Evolutionary conservation across 2,329 filamentous ascomycete species (phyloP).

Genomic region (Claviceps capensis): DNA sequence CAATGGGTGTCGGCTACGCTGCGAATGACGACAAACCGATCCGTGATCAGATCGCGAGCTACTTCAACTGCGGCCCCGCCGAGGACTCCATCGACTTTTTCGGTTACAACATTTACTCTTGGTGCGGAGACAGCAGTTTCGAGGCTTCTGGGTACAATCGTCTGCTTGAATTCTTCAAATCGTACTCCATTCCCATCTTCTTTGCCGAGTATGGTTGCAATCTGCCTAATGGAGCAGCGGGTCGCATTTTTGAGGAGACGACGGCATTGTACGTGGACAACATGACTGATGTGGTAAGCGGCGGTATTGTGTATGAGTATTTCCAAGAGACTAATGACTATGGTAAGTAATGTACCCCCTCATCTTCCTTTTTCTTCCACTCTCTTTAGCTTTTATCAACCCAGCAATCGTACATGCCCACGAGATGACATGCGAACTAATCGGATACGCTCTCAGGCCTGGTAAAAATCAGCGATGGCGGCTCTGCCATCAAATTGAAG

Average conservation of each 20-base stretch:
- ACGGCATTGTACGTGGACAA: slow-evolving; percentile 60
- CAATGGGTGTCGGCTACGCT: slow-evolving; percentile 83
- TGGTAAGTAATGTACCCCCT: slow-evolving; percentile 32
- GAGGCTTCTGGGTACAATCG: slow-evolving; percentile 63
- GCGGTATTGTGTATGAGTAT: slow-evolving; percentile 98
- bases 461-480: slow-evolving; percentile 40
- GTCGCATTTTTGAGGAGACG: slow-evolving; percentile 77
- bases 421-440: background rate
- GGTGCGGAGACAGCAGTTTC: slow-evolving; percentile 82
- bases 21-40: slow-evolving; percentile 85
- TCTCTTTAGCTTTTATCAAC: background rate
- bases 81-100: slow-evolving; percentile 77
- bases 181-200: slow-evolving; percentile 90
- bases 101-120: slow-evolving; percentile 99
- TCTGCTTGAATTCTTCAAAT: slow-evolving; percentile 72
- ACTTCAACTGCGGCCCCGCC: slow-evolving; percentile 78
- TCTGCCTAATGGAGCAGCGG: slow-evolving; percentile 42
- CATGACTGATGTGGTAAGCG: slow-evolving; percentile 83
- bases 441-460: slow-evolving; percentile 35
- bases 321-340: slow-evolving; percentile 85
- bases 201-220: slow-evolving; percentile 99
- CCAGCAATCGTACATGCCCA: too few relatives aligned
- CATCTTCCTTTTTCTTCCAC: background rate
- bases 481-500: slow-evolving; percentile 48
- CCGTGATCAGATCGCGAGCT: slow-evolving; percentile 69